Base-by-base conservation (phyloP, 805 yeast genomes). In the Vanderwaltozyma verrucispora region DNA sequence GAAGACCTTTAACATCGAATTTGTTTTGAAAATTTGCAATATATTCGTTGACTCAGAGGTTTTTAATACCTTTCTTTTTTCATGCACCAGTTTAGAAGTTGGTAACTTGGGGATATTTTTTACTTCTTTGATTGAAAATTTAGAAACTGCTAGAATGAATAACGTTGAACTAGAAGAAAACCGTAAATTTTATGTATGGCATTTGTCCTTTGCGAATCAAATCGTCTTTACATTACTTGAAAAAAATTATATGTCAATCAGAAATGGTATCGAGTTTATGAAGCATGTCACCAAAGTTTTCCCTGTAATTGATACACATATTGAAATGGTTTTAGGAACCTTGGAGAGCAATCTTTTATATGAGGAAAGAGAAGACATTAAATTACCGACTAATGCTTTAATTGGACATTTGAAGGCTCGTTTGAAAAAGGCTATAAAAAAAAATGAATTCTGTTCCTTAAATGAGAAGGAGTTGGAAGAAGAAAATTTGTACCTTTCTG, bases 31-130 rank as follows among this genome's bases (percentile, higher is more conserved):
- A 6, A 44, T 72, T 2, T 51, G 74, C 21, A 67, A 74, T 27
- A 55, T 54, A 15, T 59, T 86, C 18, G 69, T 85, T 39, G 53
- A 61, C 1, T 62, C 63, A 3, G 63, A 65, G 10, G 56, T 76
- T 12, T 53, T 84, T 33, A 68, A 68, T 33, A 71, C 80, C 3
- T 69, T 84, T 2, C 51, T 87, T 11, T 79, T 73, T 47, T 74
- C 89, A 2, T 72, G 77, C 37, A 82, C 96, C 0, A 70, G 84
- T 0, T 59, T 68, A 4, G 96, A 88, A 51, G 77, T 94, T 2
- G 94, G 87, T 48, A 82, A 83, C 51, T 56, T 87, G 28, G 95
- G 95, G 3, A 57, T 84, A 11, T 87, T 88, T 47, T 72, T 75
- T 47, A 65, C 74, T 19, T 77, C 74, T 18, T 43, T 81, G 1